Evolutionary conservation across 106 monocot species (phyloP).

Genomic region (Dendrobium nobile): DNA sequence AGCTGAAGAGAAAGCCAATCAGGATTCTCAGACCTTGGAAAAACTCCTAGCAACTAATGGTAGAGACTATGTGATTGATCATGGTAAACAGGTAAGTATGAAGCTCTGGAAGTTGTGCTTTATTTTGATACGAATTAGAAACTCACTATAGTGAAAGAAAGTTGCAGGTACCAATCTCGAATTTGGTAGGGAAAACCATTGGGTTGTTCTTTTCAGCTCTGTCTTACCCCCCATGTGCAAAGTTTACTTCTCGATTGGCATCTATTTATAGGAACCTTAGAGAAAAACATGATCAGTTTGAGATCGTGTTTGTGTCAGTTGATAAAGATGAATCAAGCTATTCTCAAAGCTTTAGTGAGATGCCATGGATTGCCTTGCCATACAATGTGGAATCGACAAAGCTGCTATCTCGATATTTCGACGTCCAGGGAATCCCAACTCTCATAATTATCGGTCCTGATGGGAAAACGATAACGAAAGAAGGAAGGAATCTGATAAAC

Average conservation of each 20-base stretch:
- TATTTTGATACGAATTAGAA: constrained; percentile 2
- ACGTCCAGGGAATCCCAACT: constrained; percentile 32
- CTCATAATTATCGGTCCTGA: constrained; percentile 44
- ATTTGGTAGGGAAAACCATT: constrained; percentile 42
- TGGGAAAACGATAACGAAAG: constrained; percentile 41
- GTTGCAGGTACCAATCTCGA: constrained; percentile 48
- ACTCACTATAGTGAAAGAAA: constrained; percentile 4
- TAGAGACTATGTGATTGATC: constrained; percentile 31
- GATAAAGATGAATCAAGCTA: constrained; percentile 37
- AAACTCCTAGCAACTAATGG: constrained; percentile 29
- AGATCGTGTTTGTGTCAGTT: constrained; percentile 46
- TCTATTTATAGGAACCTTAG: constrained; percentile 29
- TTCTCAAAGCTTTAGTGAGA: constrained; percentile 24
- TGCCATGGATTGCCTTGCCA: constrained; percentile 61
- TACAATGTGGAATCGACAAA: constrained; percentile 23
- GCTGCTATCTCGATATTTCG: constrained; percentile 31
- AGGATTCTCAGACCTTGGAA: constrained; percentile 43
- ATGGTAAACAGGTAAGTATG: constrained; percentile 24
- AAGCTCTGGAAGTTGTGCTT: constrained; percentile 1
- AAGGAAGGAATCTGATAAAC: constrained; percentile 48
- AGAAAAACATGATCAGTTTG: constrained; percentile 35
- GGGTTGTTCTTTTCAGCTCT: constrained; percentile 60
- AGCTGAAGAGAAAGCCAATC: constrained; percentile 34
- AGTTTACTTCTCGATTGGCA: constrained; percentile 41
- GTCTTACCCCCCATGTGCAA: constrained; percentile 36